These are phyloP conservation scores for Botrytis deweyae DNA, from an alignment of 2,329 filamentous ascomycete species.

Conservation along the genomic window DNA sequence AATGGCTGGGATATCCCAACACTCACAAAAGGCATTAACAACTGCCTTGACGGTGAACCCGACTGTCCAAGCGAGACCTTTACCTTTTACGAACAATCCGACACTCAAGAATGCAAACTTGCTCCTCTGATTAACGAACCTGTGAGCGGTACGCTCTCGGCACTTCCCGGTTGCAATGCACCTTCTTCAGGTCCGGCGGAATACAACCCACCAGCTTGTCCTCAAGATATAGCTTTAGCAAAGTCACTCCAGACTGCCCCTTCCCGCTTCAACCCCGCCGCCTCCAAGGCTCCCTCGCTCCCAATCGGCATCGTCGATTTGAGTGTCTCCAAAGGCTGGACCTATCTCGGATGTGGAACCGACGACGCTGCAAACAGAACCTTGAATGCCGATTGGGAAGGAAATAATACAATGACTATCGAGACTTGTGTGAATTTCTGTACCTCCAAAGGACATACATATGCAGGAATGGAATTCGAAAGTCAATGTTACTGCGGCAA, in stretches of 20 bases:
- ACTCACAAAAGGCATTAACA: constrained; percentile 18
- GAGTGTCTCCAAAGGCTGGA: constrained; percentile 16
- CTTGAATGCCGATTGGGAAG: constrained; percentile 16
- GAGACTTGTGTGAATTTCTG: constrained; percentile 14
- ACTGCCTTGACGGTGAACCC: constrained; percentile 14
- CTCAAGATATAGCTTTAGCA: not conserved
- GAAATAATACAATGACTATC: constrained; percentile 13
- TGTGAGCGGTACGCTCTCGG: not conserved
- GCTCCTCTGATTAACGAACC: constrained; percentile 15
- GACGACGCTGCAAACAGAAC: constrained; percentile 12
- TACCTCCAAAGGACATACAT: constrained; percentile 13
- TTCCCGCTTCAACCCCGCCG: not conserved
- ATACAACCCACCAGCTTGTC: constrained; percentile 8
- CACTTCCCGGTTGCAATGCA: constrained; percentile 19
- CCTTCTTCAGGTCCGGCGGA: constrained; percentile 12
- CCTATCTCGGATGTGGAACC: constrained; percentile 18
- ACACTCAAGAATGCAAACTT: constrained; percentile 20
- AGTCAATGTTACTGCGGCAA: constrained; percentile 21
- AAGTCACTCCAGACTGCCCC: not conserved
- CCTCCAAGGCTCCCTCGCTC: not conserved
- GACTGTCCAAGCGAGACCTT: constrained; percentile 12
- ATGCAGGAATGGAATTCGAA: constrained; percentile 20
- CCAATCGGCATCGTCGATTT: constrained; percentile 8
- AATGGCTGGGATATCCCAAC: constrained; percentile 21
- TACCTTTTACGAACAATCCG: constrained; percentile 20